phyloP scores from a whole-genome alignment of 768 basidiomycete species.

The Lentinula guzmanii region DNA sequence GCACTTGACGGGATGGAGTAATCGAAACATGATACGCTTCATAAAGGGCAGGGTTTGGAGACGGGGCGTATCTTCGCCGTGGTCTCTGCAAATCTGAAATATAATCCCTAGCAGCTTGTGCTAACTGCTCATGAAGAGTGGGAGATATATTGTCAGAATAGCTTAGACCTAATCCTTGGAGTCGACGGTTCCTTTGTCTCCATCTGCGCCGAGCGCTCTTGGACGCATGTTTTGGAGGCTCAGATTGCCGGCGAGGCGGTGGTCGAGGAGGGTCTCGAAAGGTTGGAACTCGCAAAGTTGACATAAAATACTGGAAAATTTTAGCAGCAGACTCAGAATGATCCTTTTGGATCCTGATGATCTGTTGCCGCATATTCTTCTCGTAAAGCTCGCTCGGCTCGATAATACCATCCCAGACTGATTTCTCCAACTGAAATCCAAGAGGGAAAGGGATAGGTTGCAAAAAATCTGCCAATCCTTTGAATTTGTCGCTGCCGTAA shows the following conservation, averaged over 20 bases:
- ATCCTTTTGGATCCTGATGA: background rate
- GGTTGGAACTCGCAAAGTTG: background rate
- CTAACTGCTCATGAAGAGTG: background rate
- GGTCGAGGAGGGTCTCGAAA: background rate
- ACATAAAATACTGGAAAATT: slow-evolving; percentile 1
- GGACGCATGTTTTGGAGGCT: background rate
- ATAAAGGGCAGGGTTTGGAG: slow-evolving; percentile 1
- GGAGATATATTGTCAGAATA: background rate
- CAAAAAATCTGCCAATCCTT: background rate
- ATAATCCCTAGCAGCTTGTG: background rate
- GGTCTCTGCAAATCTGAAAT: background rate
- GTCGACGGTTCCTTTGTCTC: background rate
- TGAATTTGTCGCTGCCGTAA: background rate
- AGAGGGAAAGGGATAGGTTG: background rate
- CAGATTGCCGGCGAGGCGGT: background rate
- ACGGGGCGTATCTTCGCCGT: background rate
- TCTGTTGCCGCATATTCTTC: background rate
- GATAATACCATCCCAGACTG: background rate
- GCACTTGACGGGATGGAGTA: slow-evolving; percentile 1
- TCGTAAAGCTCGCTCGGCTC: slow-evolving; percentile 3
- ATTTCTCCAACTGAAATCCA: slow-evolving; percentile 1
- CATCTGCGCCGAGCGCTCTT: background rate
- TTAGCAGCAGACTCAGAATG: background rate
- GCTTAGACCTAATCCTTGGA: background rate
- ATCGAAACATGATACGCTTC: background rate